Evolutionary conservation across 768 basidiomycete genomes (phyloP).

Genomic region (Dictyophora rubrovolvata): DNA sequence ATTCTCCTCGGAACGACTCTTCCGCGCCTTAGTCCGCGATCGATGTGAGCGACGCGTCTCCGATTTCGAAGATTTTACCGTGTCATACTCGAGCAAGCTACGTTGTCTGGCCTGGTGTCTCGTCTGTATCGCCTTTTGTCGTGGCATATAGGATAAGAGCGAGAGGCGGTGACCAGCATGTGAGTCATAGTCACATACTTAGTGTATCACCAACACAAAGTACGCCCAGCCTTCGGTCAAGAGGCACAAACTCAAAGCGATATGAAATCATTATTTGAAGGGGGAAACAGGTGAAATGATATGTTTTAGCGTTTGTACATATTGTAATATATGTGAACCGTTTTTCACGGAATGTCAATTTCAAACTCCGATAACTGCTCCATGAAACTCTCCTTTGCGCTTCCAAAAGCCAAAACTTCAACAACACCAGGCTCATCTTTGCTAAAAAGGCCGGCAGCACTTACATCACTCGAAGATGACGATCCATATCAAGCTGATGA

Average conservation of each 20-base stretch:
- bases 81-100: neutral
- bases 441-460: constrained; percentile 51
- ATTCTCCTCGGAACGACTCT: no score
- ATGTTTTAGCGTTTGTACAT: no score
- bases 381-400: constrained; percentile 90
- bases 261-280: no score
- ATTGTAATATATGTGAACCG: neutral
- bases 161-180: no score
- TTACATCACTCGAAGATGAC: constrained; percentile 42
- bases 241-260: no score
- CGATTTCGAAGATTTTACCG: neutral
- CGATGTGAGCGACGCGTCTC: neutral
- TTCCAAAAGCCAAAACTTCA: constrained; percentile 50
- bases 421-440: constrained; percentile 29
- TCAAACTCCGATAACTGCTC: neutral
- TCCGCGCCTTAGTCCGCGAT: no score
- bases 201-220: no score
- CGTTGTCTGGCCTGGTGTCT: neutral
- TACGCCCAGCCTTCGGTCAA: no score
- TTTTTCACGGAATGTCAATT: neutral
- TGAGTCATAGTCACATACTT: no score
- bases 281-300: no score
- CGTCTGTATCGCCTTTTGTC: neutral
- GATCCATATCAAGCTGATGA: constrained; percentile 33
- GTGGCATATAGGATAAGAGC: no score